Conservation (phyloP, 495 filamentous ascomycete genomes). For the Tuber melanosporum region DNA sequence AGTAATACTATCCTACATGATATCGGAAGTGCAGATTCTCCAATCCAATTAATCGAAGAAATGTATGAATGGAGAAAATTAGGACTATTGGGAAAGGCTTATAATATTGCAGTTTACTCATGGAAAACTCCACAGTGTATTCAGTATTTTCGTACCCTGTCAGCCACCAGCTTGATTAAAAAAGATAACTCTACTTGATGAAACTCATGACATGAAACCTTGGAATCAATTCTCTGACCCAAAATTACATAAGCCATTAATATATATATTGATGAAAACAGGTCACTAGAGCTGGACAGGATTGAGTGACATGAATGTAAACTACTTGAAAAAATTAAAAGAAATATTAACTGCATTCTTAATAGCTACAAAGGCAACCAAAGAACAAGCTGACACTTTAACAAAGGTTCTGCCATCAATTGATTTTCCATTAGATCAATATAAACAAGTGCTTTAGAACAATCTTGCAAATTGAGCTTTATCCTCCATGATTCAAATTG, state of each 20-base stretch:
- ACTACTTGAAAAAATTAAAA: neutral
- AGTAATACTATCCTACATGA: too few species aligned
- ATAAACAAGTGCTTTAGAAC: neutral
- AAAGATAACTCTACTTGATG: neutral
- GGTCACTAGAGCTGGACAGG: neutral
- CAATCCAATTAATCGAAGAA: too few species aligned
- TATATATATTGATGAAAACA: neutral
- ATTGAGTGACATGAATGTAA: neutral
- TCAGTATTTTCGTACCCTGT: neutral
- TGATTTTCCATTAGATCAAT: neutral
- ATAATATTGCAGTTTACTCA: neutral
- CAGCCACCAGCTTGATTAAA: neutral
- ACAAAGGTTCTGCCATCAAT: slow-evolving; percentile 1
- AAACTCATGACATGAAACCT: neutral
- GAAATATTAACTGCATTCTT: neutral
- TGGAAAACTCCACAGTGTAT: neutral
- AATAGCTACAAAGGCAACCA: neutral
- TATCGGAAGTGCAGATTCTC: too few species aligned
- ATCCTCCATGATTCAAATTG: neutral
- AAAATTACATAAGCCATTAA: neutral
- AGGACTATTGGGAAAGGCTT: too few species aligned
- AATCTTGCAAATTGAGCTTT: neutral
- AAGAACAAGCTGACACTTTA: neutral
- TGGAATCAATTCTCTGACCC: neutral
- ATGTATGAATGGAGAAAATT: too few species aligned